A percentile compares a stretch with the other conserved stretches of the same genome.
These are phyloP conservation scores for Alectoria sarmentosa DNA, from an alignment of 495 filamentous ascomycete species.

Conservation along the genomic window DNA sequence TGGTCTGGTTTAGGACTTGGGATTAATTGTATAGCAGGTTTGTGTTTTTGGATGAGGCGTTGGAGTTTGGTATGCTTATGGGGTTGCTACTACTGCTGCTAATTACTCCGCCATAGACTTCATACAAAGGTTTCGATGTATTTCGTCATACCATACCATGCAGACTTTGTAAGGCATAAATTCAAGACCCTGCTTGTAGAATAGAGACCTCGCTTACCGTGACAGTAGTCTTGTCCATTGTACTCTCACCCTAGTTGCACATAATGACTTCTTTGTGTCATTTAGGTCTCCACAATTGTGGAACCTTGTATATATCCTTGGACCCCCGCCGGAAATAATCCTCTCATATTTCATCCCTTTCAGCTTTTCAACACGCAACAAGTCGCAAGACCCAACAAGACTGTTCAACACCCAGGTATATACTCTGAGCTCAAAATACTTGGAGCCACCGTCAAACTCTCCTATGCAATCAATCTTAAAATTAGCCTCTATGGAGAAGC, in stretches of 20 bases:
- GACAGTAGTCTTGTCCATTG: not conserved
- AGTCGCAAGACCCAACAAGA: not conserved
- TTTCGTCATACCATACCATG: not conserved
- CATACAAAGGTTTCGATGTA: no score
- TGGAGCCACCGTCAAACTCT: no score
- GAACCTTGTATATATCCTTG: not conserved
- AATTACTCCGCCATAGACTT: not conserved
- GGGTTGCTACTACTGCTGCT: not conserved
- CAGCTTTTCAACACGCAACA: not conserved
- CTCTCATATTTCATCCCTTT: not conserved
- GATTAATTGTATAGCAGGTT: not conserved
- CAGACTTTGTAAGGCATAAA: not conserved
- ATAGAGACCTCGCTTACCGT: not conserved
- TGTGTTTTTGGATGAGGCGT: no score
- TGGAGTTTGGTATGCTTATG: no score
- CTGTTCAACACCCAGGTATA: no score
- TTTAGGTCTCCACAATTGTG: not conserved
- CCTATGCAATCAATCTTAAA: not conserved
- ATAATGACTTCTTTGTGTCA: not conserved
- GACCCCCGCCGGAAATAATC: not conserved
- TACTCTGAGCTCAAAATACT: no score
- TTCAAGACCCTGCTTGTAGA: not conserved
- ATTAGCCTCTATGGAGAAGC: not conserved
- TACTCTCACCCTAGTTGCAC: not conserved
- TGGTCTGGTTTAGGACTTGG: not conserved